phyloP scores from a whole-genome alignment of 1,139 yeast genomes.

The Saccharomyces uvarum region DNA sequence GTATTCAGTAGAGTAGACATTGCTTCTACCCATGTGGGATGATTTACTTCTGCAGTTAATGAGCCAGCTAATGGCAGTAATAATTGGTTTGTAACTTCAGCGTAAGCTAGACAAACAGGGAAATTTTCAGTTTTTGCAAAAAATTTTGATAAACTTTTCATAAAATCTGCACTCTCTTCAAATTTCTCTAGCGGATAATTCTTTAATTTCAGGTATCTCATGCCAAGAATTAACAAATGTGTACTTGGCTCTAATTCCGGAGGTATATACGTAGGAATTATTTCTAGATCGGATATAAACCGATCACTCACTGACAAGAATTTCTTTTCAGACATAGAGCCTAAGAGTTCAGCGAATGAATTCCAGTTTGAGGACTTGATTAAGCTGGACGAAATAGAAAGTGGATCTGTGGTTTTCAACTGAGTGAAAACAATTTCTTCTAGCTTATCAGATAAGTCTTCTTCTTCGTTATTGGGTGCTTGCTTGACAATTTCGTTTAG shows the following conservation, averaged over 20 bases:
- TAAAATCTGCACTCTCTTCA: constrained; percentile 88
- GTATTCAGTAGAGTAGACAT: constrained; percentile 57
- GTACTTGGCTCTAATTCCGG: constrained; percentile 64
- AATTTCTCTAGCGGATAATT: constrained; percentile 82
- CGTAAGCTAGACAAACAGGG: constrained; percentile 64
- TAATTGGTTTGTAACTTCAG: constrained; percentile 71
- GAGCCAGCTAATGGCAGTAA: constrained; percentile 76
- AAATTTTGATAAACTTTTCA: constrained; percentile 79
- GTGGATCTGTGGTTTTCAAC: constrained; percentile 79
- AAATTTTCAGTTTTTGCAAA: constrained; percentile 60
- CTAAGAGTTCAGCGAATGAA: constrained; percentile 78
- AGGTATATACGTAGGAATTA: constrained; percentile 49
- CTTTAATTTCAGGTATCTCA: constrained; percentile 72
- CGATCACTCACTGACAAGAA: constrained; percentile 86
- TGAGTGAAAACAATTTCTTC: constrained; percentile 94
- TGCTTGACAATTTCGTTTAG: constrained; percentile 88
- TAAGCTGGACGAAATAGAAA: constrained; percentile 52
- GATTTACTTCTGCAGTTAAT: constrained; percentile 89
- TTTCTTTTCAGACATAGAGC: constrained; percentile 79
- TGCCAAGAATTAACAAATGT: constrained; percentile 77
- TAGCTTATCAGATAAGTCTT: constrained; percentile 71
- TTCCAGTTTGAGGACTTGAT: constrained; percentile 92
- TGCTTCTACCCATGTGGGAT: constrained; percentile 90
- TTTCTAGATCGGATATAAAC: constrained; percentile 87
- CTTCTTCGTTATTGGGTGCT: constrained; percentile 69